These are phyloP conservation scores for Pogostemon cablin DNA, from an alignment of 257 asterid genomes.

Conservation along the genomic window DNA sequence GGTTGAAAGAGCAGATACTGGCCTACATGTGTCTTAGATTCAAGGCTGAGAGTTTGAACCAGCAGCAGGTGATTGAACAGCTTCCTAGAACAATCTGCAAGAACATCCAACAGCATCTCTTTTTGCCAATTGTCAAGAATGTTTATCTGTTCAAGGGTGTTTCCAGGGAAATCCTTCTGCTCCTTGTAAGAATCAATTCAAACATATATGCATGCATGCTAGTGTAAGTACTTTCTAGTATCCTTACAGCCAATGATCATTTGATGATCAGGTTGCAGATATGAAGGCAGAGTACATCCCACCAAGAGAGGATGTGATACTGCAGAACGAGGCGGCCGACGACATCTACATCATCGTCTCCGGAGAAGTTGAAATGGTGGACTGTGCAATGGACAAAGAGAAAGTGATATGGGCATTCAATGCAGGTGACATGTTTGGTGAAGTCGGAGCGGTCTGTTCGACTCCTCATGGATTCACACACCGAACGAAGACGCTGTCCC, in stretches of 20 bases:
- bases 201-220: neutral
- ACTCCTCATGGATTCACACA: conserved; percentile 76
- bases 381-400: conserved; percentile 63
- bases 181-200: conserved; percentile 46
- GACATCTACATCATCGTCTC: conserved; percentile 88
- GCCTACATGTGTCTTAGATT: conserved; percentile 88
- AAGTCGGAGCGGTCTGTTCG: conserved; percentile 79
- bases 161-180: conserved; percentile 62
- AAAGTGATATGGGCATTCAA: conserved; percentile 50
- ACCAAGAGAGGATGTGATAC: conserved; percentile 88
- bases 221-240: too few species aligned
- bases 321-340: conserved; percentile 79
- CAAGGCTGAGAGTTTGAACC: conserved; percentile 91
- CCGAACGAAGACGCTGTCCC: conserved; percentile 83
- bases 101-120: conserved; percentile 72
- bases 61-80: conserved; percentile 82
- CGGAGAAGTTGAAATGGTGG: conserved; percentile 87
- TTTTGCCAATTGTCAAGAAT: conserved; percentile 70
- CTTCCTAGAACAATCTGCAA: conserved; percentile 77
- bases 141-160: conserved; percentile 84
- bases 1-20: conserved; percentile 79
- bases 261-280: conserved; percentile 65
- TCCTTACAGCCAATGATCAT: too few species aligned
- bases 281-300: conserved; percentile 89
- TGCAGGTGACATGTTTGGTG: conserved; percentile 81